These are phyloP conservation scores for Apiotrichum sp. DNA, from an alignment of 1,284 basidiomycete species.

Conservation along the genomic window DNA sequence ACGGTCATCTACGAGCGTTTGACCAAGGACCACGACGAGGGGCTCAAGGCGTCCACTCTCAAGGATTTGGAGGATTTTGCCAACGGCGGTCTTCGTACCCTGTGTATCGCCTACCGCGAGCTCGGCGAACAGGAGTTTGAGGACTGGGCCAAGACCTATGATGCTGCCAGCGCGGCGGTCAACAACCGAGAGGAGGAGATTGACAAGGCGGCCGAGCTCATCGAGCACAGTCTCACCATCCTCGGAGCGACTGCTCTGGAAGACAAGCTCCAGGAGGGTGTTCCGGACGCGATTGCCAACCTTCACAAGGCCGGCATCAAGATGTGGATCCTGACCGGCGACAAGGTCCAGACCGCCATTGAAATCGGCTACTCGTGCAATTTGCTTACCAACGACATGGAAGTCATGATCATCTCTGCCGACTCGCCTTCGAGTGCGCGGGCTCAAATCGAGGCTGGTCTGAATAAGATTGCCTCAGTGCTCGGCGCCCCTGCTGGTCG, in stretches of 20 bases:
- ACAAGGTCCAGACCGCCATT: constrained; percentile 96
- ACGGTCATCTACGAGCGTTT: constrained; percentile 87
- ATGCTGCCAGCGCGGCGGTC: constrained; percentile 68
- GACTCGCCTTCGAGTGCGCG: constrained; percentile 69
- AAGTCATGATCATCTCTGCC: constrained; percentile 92
- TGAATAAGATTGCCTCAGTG: constrained; percentile 88
- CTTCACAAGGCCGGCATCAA: constrained; percentile 93
- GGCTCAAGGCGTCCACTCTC: constrained; percentile 67
- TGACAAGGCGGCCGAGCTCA: constrained; percentile 74
- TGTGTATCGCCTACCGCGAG: constrained; percentile 80
- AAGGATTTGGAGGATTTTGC: constrained; percentile 90
- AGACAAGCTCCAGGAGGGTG: constrained; percentile 94
- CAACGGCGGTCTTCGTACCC: constrained; percentile 82
- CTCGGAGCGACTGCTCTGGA: constrained; percentile 93
- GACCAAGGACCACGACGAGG: constrained; percentile 63
- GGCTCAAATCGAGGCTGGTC: constrained; percentile 80
- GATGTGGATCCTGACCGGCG: constrained; percentile 72
- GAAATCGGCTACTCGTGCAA: constrained; percentile 94
- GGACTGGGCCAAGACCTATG: constrained; percentile 73
- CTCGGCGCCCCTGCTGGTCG: constrained; percentile 47
- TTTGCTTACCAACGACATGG: constrained; percentile 77
- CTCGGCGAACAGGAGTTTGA: constrained; percentile 77
- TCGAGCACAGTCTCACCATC: constrained; percentile 76
- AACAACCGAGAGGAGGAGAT: constrained; percentile 82
- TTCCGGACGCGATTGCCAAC: constrained; percentile 90